These are phyloP conservation scores for Spirogloea muscicola DNA, from an alignment of 139 green algal species.

Conservation along the genomic window DNA sequence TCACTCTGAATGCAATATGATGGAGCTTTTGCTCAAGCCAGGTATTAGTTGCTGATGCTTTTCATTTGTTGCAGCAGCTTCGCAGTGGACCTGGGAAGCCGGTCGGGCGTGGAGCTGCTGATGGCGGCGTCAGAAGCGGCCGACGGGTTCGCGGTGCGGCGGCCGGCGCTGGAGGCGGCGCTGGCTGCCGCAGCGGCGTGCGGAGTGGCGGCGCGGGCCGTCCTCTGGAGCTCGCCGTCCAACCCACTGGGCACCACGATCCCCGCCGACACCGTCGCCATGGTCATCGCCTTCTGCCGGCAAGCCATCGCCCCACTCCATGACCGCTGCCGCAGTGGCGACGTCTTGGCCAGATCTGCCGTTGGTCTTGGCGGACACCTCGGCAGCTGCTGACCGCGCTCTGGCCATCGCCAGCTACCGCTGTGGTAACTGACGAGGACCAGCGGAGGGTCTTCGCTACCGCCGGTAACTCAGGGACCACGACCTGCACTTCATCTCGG, in stretches of 20 bases:
- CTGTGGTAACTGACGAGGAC: too few species aligned
- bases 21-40: too few species aligned
- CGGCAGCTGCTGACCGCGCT: too few species aligned
- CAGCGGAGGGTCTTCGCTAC: too few species aligned
- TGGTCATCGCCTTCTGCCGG: constrained; percentile 18
- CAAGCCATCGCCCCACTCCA: too few species aligned
- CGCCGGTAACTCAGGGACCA: too few species aligned
- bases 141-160: constrained; percentile 5
- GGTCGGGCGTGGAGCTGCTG: constrained; percentile 4
- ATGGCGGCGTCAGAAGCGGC: background rate
- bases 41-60: background rate
- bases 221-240: constrained; percentile 34
- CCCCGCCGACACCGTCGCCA: background rate
- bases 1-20: too few species aligned
- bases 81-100: background rate
- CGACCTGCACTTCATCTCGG: constrained; percentile 41
- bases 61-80: constrained; percentile 4
- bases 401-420: too few species aligned
- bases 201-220: background rate
- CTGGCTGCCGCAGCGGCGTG: background rate
- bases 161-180: constrained; percentile 4
- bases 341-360: too few species aligned
- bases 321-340: too few species aligned
- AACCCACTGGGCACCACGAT: constrained; percentile 40
- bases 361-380: too few species aligned